Percentiles rank a stretch among this genome's conserved stretches.
Evolutionary conservation across 2,329 filamentous ascomycete genomes (phyloP).

Genomic region (Sporothrix inflata): DNA sequence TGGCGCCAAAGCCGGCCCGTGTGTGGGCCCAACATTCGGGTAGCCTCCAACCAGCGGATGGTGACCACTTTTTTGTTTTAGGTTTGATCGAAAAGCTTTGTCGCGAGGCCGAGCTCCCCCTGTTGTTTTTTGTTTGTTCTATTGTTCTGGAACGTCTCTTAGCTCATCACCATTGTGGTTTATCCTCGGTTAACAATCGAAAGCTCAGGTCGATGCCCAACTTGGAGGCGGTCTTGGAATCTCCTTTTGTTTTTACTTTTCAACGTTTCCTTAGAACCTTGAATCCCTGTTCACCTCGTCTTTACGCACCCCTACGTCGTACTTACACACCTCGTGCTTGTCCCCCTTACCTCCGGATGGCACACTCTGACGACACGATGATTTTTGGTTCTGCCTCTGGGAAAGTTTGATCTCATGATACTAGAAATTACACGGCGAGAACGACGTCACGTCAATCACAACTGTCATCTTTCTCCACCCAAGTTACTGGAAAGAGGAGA

Average conservation of each 20-base stretch:
- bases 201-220: not conserved
- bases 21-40: not conserved
- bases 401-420: not conserved
- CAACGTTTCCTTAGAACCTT: no score
- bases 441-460: not conserved
- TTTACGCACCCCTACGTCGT: not conserved
- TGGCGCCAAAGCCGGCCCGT: conserved; percentile 11
- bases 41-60: not conserved
- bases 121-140: not conserved
- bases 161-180: not conserved
- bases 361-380: not conserved
- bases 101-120: conserved; percentile 14
- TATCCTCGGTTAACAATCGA: not conserved
- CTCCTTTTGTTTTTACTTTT: no score
- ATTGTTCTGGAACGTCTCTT: not conserved
- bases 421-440: not conserved
- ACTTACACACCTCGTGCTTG: not conserved
- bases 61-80: not conserved
- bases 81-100: not conserved
- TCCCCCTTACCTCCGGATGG: not conserved
- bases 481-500: no score
- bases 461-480: not conserved
- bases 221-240: not conserved
- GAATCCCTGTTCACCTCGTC: no score
- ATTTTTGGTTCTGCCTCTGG: not conserved